These are phyloP conservation scores for Dryadomyces quercus-mongolicae DNA, from an alignment of 2,329 filamentous ascomycete genomes.

Conservation along the genomic window DNA sequence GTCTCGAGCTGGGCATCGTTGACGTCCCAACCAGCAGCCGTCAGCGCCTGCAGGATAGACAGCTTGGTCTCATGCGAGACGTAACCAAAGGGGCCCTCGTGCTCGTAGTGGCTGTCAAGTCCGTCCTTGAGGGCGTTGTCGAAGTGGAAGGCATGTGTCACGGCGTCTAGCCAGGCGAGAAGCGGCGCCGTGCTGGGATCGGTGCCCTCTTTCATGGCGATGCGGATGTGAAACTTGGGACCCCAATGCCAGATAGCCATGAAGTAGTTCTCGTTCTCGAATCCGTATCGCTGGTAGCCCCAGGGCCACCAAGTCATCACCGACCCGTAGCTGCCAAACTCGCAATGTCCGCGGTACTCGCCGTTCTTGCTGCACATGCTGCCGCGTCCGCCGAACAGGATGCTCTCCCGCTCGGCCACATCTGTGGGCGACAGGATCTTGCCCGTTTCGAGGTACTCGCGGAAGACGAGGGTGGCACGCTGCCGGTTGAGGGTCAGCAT, in stretches of 20 bases:
- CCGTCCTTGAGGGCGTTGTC: conserved; percentile 23
- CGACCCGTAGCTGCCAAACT: conserved; percentile 27
- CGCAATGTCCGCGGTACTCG: conserved; percentile 21
- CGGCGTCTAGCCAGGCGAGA: conserved; percentile 26
- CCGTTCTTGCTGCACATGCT: conserved; percentile 28
- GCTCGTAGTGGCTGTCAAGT: conserved; percentile 23
- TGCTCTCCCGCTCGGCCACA: conserved; percentile 51
- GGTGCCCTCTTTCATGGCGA: conserved; percentile 47
- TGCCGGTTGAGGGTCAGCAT: conserved; percentile 81
- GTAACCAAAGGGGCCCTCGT: conserved; percentile 24
- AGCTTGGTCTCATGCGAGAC: conserved; percentile 29
- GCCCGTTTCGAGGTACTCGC: conserved; percentile 37
- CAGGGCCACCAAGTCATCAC: conserved; percentile 18
- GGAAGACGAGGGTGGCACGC: conserved; percentile 67
- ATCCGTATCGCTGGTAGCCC: conserved; percentile 22
- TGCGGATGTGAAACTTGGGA: conserved; percentile 37
- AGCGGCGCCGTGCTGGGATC: conserved; percentile 20
- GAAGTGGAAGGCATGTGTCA: conserved; percentile 27
- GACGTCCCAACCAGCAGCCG: conserved; percentile 52
- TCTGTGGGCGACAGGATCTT: conserved; percentile 50
- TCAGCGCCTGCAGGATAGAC: conserved; percentile 24
- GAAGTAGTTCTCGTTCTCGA: conserved; percentile 41
- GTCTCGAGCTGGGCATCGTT: conserved; percentile 55
- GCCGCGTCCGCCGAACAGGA: conserved; percentile 43
- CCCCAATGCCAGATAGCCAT: conserved; percentile 40